Evolutionary conservation across 2,329 filamentous ascomycete genomes (phyloP), one percentile per base, ranked within the genome.

Genomic region (Pleomassaria siparia): DNA sequence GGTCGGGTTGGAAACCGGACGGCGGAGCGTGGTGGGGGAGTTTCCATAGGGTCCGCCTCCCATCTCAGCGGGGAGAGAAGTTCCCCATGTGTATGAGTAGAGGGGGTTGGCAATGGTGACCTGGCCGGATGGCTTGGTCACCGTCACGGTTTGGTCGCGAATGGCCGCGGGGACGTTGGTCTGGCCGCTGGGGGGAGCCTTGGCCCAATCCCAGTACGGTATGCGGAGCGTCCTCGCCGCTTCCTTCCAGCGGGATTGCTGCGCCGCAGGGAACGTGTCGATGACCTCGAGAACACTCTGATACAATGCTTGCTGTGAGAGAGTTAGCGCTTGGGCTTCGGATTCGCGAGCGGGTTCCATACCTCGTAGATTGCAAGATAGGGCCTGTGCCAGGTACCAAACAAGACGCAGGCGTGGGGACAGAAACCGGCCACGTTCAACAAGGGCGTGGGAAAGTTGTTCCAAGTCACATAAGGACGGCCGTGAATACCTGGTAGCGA

Each of bases 331-430:
- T 30, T 30, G 28, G 7, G n/a, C n/a, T 30, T 20, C 33, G 8
- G n/a, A 22, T 6, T 9, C 6, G 6, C 7, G 22, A 8, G 10
- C 4, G 13, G 12, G 7, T 20, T 41, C 11, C 65, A 28, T 60
- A 80, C 79, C 74, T 87, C 78, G 53, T 74, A 83, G 9, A 86
- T 70, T 9, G 81, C 75, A 46, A 94, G 75, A 68, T 92, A 95
- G 1, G 89, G 87, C 41, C 90, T 82, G 75, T 95, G 90, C 90
- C 90, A 95, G 30, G 85, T 80, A 30, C 86, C 82, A 65, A 95
- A 94, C 13, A 94, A 74, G 32, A 86, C 82, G 1, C 87, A 88
- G 20, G 78, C 81, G 70, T 95, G 90, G 12, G 82, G 82, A 67
- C 90, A 95, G 67, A 91, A 95, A 41, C 89, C 89, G 36, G 52